Evolutionary conservation across 768 basidiomycete species (phyloP).

Genomic region (Coprinellus aureogranulatus): DNA sequence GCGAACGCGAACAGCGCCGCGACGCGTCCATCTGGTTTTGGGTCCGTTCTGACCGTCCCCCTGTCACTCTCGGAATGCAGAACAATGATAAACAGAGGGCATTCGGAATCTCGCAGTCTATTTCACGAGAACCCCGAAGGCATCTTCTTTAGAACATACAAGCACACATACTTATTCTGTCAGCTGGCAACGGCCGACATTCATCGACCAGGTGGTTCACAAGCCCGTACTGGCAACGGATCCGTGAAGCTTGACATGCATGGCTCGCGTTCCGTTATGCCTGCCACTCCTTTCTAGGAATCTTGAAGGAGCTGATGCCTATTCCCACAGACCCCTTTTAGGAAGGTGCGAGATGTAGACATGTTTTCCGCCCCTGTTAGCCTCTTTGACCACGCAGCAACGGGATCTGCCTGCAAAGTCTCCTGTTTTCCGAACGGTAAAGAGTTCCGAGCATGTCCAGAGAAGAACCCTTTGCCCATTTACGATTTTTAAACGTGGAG

Average conservation of each 20-base stretch:
- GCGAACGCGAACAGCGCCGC: slow-evolving; percentile 3
- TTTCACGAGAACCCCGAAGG: not conserved
- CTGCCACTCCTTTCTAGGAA: slow-evolving; percentile 10
- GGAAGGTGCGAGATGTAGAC: slow-evolving; percentile 4
- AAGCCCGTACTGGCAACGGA: slow-evolving; percentile 1
- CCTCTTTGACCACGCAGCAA: slow-evolving; percentile 1
- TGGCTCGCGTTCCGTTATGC: slow-evolving; percentile 6
- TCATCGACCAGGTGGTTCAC: not conserved
- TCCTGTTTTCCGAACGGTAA: not conserved
- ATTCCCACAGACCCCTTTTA: slow-evolving; percentile 8
- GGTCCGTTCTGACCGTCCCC: slow-evolving; percentile 8
- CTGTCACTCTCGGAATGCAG: slow-evolving; percentile 8
- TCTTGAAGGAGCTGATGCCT: slow-evolving; percentile 5
- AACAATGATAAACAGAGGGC: slow-evolving; percentile 2
- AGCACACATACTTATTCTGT: slow-evolving; percentile 6
- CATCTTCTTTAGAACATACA: not conserved
- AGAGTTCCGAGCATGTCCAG: not conserved
- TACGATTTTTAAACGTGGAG: not conserved
- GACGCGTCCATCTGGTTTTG: slow-evolving; percentile 11
- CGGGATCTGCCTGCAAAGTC: not conserved
- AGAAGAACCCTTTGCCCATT: not conserved
- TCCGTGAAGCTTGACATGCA: not conserved
- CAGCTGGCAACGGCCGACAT: not conserved
- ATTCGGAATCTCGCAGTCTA: not conserved
- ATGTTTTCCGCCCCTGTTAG: slow-evolving; percentile 3